phyloP scores from a whole-genome alignment of 75 land plant species.

The Picea glauca region DNA sequence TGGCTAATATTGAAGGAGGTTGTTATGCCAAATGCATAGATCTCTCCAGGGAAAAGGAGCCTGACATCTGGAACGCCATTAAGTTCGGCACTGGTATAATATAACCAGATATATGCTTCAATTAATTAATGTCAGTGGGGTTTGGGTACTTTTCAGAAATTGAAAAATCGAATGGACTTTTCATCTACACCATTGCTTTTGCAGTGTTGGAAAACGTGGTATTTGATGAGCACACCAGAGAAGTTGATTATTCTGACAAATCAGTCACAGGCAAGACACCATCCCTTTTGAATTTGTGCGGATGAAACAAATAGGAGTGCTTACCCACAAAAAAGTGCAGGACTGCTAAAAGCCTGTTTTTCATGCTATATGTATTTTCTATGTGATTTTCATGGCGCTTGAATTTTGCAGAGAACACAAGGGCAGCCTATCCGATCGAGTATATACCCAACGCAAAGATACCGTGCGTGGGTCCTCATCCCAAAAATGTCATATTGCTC shows the following conservation, averaged over 20 bases:
- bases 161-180: background rate
- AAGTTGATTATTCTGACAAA: slow-evolving; percentile 77
- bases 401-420: slow-evolving; percentile 72
- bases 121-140: too few relatives aligned
- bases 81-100: slow-evolving; percentile 86
- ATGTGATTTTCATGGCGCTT: background rate
- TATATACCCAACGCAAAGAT: slow-evolving; percentile 90
- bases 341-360: too few relatives aligned
- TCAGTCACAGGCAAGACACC: slow-evolving; percentile 65
- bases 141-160: background rate
- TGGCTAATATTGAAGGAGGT: slow-evolving; percentile 98
- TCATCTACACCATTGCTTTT: background rate
- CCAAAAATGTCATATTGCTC: slow-evolving; percentile 89
- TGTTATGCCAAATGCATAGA: slow-evolving; percentile 98
- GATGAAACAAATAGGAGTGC: too few relatives aligned
- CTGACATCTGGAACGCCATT: slow-evolving; percentile 95
- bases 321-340: too few relatives aligned
- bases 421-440: slow-evolving; percentile 95
- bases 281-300: too few relatives aligned
- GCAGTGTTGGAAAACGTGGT: slow-evolving; percentile 91
- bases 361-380: too few relatives aligned
- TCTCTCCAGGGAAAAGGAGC: slow-evolving; percentile 82
- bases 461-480: slow-evolving; percentile 96
- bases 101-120: background rate
- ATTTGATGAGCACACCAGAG: slow-evolving; percentile 85